phyloP scores from a whole-genome alignment of 495 filamentous ascomycete genomes.

The Aspergillus taichungensis region DNA sequence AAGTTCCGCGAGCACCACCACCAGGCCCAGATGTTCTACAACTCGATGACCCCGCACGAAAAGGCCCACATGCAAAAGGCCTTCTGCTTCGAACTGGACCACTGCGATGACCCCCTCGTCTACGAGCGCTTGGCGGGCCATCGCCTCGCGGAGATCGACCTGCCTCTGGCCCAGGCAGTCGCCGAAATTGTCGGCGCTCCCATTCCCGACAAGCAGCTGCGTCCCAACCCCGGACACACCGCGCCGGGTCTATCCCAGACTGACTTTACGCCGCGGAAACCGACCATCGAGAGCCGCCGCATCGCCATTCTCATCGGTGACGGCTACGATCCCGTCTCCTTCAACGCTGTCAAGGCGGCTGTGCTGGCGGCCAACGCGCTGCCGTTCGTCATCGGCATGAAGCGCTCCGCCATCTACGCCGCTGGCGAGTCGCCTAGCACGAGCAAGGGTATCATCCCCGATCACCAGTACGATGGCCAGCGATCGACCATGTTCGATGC shows the following conservation, averaged over 20 bases:
- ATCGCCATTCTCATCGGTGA: slow-evolving; percentile 77
- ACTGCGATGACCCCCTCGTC: slow-evolving; percentile 79
- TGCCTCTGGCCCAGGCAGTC: slow-evolving; percentile 61
- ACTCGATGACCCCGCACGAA: slow-evolving; percentile 61
- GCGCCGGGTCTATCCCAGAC: slow-evolving; percentile 58
- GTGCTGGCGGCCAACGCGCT: slow-evolving; percentile 54
- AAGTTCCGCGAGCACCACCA: slow-evolving; percentile 76
- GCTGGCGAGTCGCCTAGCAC: slow-evolving; percentile 36
- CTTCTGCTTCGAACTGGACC: slow-evolving; percentile 72
- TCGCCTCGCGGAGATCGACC: slow-evolving; percentile 64
- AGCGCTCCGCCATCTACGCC: slow-evolving; percentile 45
- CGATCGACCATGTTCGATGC: slow-evolving; percentile 74
- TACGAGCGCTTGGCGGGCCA: slow-evolving; percentile 59
- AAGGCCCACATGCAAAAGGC: slow-evolving; percentile 61
- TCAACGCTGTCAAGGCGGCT: slow-evolving; percentile 53
- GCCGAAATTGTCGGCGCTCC: slow-evolving; percentile 61
- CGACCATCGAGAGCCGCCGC: slow-evolving; percentile 62
- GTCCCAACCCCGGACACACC: slow-evolving; percentile 57
- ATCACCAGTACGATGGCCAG: slow-evolving; percentile 71
- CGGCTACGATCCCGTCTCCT: slow-evolving; percentile 62
- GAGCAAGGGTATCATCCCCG: slow-evolving; percentile 47
- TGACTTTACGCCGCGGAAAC: slow-evolving; percentile 51
- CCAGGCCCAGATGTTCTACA: slow-evolving; percentile 58
- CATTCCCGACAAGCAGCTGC: slow-evolving; percentile 39
- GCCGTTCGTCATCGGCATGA: slow-evolving; percentile 62